Conservation (phyloP, 2,329 filamentous ascomycete genomes). For the Aspergillus clavatus region DNA sequence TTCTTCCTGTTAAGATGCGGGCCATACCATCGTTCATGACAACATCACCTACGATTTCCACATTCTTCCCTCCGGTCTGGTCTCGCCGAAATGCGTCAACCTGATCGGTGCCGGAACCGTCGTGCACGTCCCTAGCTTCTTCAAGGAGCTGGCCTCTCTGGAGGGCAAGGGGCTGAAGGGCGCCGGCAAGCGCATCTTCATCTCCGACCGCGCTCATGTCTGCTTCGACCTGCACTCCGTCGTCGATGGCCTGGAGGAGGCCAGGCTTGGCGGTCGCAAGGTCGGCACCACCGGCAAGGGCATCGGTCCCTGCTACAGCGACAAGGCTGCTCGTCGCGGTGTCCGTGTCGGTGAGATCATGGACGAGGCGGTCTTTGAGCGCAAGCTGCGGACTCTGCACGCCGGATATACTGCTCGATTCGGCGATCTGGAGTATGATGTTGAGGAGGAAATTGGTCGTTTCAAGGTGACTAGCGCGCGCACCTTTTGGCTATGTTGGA, state of each 20-base stretch:
- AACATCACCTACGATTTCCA: constrained; percentile 47
- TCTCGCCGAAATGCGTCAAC: constrained; percentile 43
- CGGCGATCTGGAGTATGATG: constrained; percentile 55
- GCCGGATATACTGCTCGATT: constrained; percentile 53
- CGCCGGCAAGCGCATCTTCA: constrained; percentile 41
- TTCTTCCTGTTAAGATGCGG: constrained; percentile 32
- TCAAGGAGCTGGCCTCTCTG: constrained; percentile 43
- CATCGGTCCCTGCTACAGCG: constrained; percentile 57
- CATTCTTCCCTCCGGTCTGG: constrained; percentile 44
- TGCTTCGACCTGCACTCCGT: constrained; percentile 43
- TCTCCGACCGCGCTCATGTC: constrained; percentile 45
- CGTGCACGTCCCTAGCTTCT: constrained; percentile 46
- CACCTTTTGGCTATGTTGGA: no score
- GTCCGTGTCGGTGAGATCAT: constrained; percentile 56
- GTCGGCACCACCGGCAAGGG: constrained; percentile 49
- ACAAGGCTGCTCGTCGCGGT: constrained; percentile 57
- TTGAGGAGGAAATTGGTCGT: constrained; percentile 55
- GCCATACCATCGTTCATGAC: constrained; percentile 46
- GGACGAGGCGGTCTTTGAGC: constrained; percentile 53
- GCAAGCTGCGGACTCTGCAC: constrained; percentile 50
- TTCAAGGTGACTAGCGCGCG: constrained; percentile 46
- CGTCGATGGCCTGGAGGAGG: constrained; percentile 45
- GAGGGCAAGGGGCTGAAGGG: constrained; percentile 41
- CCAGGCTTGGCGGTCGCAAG: constrained; percentile 41
- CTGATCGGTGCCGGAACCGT: constrained; percentile 46